Evolutionary conservation across 805 yeast genomes (phyloP).

Genomic region (Citeromyces nyonsensis): DNA sequence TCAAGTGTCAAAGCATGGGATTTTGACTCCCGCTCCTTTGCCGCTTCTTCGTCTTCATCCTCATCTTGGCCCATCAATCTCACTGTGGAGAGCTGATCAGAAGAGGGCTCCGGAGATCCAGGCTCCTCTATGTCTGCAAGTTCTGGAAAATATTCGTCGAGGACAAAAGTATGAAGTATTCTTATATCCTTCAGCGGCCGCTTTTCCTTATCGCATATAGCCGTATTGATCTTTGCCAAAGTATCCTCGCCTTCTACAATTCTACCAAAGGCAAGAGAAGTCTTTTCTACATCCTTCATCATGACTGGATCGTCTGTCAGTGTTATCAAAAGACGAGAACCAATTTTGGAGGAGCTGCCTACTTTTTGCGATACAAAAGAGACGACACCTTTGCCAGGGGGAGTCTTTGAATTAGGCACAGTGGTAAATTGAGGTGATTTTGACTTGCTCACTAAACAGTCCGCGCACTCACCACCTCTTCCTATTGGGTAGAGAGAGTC

Average conservation of each 20-base stretch:
- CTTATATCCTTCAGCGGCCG: slow-evolving; percentile 33
- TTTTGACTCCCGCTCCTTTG: slow-evolving; percentile 12
- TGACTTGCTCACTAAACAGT: background rate
- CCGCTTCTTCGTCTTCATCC: slow-evolving; percentile 1
- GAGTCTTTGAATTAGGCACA: background rate
- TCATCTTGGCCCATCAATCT: slow-evolving; percentile 1
- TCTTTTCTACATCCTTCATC: slow-evolving; percentile 10
- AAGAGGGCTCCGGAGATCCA: background rate
- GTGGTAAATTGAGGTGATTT: background rate
- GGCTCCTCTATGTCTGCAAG: slow-evolving; percentile 6
- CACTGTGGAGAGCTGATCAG: background rate
- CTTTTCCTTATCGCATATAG: slow-evolving; percentile 19
- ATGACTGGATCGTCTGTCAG: slow-evolving; percentile 12
- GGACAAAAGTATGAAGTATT: slow-evolving; percentile 29
- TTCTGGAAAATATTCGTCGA: slow-evolving; percentile 39
- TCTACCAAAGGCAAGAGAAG: slow-evolving; percentile 25
- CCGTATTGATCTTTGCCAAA: slow-evolving; percentile 24
- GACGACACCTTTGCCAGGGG: slow-evolving; percentile 7
- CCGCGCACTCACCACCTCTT: background rate
- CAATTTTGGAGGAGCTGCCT: slow-evolving; percentile 12
- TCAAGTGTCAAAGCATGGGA: slow-evolving; percentile 49
- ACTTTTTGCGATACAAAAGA: slow-evolving; percentile 9
- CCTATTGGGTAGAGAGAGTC: slow-evolving; percentile 26
- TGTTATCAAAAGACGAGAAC: slow-evolving; percentile 21
- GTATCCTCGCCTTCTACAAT: slow-evolving; percentile 34